A percentile compares a stretch with the other conserved stretches of the same genome.
Evolutionary conservation across 768 basidiomycete genomes (phyloP).

Genomic region (Hygrophoropsis aurantiaca): DNA sequence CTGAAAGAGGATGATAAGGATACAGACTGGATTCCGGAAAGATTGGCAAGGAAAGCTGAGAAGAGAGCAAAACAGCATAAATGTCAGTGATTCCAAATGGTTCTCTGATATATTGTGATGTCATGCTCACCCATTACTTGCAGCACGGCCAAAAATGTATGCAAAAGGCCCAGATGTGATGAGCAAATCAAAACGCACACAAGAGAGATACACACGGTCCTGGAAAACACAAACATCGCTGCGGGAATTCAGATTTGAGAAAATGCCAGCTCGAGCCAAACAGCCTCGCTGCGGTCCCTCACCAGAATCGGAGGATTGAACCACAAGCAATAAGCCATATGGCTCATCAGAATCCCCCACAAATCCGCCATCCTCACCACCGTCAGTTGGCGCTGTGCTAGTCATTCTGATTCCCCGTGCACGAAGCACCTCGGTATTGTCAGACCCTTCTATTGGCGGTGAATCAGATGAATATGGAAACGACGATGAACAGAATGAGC

Average conservation of each 20-base stretch:
- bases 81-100: no score
- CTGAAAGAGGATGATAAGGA: no score
- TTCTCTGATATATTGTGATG: no score
- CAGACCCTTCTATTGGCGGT: not conserved
- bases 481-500: not conserved
- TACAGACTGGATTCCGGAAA: constrained; percentile 4
- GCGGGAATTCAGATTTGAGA: not conserved
- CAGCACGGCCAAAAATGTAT: constrained; percentile 3
- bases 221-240: constrained; percentile 2
- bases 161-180: constrained; percentile 5
- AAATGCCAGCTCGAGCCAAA: no score
- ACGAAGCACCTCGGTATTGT: not conserved
- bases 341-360: no score
- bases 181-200: constrained; percentile 7
- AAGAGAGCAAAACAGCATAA: not conserved
- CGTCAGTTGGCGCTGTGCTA: no score
- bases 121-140: no score
- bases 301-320: no score
- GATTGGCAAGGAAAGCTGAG: not conserved
- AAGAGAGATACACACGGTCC: not conserved
- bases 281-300: no score
- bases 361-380: no score
- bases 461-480: not conserved
- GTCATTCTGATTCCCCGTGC: not conserved
- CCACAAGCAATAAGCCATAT: no score